Evolutionary conservation across 768 basidiomycete genomes (phyloP).

Genomic region (Rhodosporidiobolus odoratus): DNA sequence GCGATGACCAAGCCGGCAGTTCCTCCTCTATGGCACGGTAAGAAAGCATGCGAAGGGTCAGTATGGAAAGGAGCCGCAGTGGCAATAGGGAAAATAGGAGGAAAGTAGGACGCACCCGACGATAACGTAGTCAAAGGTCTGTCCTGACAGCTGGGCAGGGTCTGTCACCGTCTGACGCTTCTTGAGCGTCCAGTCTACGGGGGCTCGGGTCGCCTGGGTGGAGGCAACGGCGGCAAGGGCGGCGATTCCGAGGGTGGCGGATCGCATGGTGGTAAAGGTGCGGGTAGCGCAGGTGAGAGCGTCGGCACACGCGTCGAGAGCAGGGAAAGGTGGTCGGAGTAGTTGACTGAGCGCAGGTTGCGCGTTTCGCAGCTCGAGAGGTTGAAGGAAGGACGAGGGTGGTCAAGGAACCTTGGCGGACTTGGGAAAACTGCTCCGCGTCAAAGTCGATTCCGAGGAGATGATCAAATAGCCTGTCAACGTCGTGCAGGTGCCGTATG

Average conservation of each 20-base stretch:
- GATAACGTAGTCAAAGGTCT: slow-evolving; percentile 39
- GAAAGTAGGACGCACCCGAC: slow-evolving; percentile 21
- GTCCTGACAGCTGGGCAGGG: slow-evolving; percentile 4
- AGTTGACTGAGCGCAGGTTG: too few relatives aligned
- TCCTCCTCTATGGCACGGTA: slow-evolving; percentile 28
- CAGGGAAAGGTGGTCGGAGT: not conserved
- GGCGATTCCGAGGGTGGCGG: too few relatives aligned
- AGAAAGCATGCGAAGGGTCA: not conserved
- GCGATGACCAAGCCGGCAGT: slow-evolving; percentile 46
- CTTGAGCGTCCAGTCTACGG: slow-evolving; percentile 21
- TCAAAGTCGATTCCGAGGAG: too few relatives aligned
- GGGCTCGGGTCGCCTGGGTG: not conserved
- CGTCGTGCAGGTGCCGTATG: too few relatives aligned
- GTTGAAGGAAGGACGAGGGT: not conserved
- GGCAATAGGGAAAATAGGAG: not conserved
- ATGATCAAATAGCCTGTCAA: too few relatives aligned
- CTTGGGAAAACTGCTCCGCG: too few relatives aligned
- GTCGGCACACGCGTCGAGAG: too few relatives aligned
- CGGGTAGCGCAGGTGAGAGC: too few relatives aligned
- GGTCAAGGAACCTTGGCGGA: too few relatives aligned
- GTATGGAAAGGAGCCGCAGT: not conserved
- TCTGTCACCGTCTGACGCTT: slow-evolving; percentile 19
- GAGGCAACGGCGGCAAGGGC: too few relatives aligned
- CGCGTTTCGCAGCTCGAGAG: not conserved
- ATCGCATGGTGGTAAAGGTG: too few relatives aligned